Evolutionary conservation across 352 stramenopile species (phyloP), one percentile per base, ranked within the genome.

Genomic region (Globisporangium nodosum): DNA sequence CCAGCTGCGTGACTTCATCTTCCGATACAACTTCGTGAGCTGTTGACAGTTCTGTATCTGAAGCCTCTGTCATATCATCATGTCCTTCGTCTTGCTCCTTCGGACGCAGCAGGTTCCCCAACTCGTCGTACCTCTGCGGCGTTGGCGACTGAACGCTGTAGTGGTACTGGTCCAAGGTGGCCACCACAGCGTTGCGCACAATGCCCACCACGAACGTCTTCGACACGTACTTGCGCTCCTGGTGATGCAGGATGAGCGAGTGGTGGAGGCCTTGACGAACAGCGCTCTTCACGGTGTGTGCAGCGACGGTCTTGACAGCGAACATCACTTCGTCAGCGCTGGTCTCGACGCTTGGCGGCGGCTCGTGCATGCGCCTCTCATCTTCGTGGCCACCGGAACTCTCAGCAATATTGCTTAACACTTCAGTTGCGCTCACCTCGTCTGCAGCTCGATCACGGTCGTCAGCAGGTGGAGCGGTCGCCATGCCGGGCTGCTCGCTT

Each of bases 251-350:
- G 9, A 60, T 47, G 37, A 65, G 33, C 30, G 37, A 58, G 39
- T 65, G 59, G 31, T 60, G 59, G 31, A 65, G 18, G 21, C 59
- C 59, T 13, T 35, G 59, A 20, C 30, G 52, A 9, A 65, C 30
- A 15, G 47, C 37, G 2, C 9, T 42, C 13, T 42, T n/a, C n/a
- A 65, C 59, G 3, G 20, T 46, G 37, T 31, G 55, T 6, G 52
- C 59, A 42, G 54, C 52, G n/a, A 52, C 13, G 21, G 4, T 15
- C 33, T 46, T 31, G 15, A 27, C n/a, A 45, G 37, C 27, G 48
- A 49, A 18, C 27, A 35, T 3, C 24, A 31, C 8, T 3, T 20
- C 9, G 16, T 43, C 16, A 5, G 2, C 4, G 40, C 13, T 15
- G 1, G 11, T 21, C 4, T 47, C 40, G 5, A 11, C 5, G 40